Evolutionary conservation across 148 eudicot species (phyloP).

Genomic region (Rhododendron simsii): DNA sequence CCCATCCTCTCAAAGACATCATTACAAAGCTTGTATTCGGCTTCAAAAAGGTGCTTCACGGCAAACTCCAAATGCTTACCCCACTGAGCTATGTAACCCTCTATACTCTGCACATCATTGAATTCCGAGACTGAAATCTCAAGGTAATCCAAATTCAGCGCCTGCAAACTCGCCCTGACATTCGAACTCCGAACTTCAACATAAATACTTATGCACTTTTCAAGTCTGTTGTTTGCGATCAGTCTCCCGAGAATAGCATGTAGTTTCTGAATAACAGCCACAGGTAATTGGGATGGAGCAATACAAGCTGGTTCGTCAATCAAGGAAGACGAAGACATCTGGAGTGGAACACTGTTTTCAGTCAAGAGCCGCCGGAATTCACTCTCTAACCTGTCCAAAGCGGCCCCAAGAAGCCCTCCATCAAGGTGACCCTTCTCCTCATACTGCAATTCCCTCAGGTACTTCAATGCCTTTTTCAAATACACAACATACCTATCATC

Average conservation of each 20-base stretch:
- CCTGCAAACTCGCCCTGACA: slow-evolving; percentile 22
- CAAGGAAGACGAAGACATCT: slow-evolving; percentile 16
- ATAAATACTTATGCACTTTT: slow-evolving; percentile 20
- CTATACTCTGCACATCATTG: slow-evolving; percentile 28
- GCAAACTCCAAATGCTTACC: slow-evolving; percentile 26
- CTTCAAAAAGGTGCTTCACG: slow-evolving; percentile 28
- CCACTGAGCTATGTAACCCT: slow-evolving; percentile 24
- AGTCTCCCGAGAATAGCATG: slow-evolving; percentile 23
- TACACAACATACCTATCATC: slow-evolving; percentile 18
- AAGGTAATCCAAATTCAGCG: slow-evolving; percentile 25
- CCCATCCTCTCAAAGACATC: slow-evolving; percentile 26
- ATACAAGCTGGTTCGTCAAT: slow-evolving; percentile 15
- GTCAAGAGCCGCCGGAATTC: slow-evolving; percentile 22
- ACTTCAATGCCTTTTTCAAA: slow-evolving; percentile 12
- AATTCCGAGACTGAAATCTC: slow-evolving; percentile 25
- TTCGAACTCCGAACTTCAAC: slow-evolving; percentile 22
- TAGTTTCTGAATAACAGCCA: slow-evolving; percentile 22
- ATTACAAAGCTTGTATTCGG: slow-evolving; percentile 25
- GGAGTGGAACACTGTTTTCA: slow-evolving; percentile 23
- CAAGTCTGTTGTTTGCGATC: slow-evolving; percentile 21
- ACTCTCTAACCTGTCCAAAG: slow-evolving; percentile 22
- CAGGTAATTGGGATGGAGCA: slow-evolving; percentile 24
- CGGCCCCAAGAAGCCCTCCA: slow-evolving; percentile 23
- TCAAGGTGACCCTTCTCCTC: slow-evolving; percentile 22
- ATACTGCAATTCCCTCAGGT: slow-evolving; percentile 15